Conservation (phyloP, 306 rosid genomes). For the Inga leiocalycina region DNA sequence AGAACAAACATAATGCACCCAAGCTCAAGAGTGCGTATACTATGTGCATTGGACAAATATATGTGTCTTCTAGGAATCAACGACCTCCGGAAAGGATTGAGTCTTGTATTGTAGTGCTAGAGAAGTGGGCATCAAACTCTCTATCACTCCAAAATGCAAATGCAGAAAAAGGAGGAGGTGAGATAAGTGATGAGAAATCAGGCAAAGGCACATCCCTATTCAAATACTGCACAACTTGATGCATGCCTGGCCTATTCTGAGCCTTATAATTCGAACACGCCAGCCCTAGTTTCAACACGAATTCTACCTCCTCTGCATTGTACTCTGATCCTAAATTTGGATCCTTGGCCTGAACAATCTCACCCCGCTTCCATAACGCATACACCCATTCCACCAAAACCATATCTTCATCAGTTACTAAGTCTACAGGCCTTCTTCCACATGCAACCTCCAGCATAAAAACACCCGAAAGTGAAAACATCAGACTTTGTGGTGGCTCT, state of each 20-base stretch:
- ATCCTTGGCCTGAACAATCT: constrained; percentile 48
- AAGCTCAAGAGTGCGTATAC: not conserved
- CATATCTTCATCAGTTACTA: not conserved
- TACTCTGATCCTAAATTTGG: not conserved
- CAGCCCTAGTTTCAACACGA: not conserved
- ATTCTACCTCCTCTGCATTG: not conserved
- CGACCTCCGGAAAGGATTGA: not conserved
- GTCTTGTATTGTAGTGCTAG: not conserved
- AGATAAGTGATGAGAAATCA: not conserved
- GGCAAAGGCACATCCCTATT: not conserved
- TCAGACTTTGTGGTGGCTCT: constrained; percentile 39
- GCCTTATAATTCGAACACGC: not conserved
- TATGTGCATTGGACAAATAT: no score
- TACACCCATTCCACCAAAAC: constrained; percentile 62
- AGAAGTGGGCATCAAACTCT: not conserved
- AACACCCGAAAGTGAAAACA: constrained; percentile 38
- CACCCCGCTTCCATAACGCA: constrained; percentile 44
- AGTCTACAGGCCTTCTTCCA: constrained; percentile 64
- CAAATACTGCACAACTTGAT: not conserved
- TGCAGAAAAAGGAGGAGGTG: not conserved
- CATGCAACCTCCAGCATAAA: constrained; percentile 65
- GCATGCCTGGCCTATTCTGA: not conserved
- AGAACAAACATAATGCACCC: not conserved
- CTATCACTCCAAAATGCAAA: not conserved
- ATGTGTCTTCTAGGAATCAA: not conserved